Percentiles rank a stretch among this genome's conserved stretches.
Conservation (phyloP, 1,284 basidiomycete genomes). For the Cryptococcus maquisensis region DNA sequence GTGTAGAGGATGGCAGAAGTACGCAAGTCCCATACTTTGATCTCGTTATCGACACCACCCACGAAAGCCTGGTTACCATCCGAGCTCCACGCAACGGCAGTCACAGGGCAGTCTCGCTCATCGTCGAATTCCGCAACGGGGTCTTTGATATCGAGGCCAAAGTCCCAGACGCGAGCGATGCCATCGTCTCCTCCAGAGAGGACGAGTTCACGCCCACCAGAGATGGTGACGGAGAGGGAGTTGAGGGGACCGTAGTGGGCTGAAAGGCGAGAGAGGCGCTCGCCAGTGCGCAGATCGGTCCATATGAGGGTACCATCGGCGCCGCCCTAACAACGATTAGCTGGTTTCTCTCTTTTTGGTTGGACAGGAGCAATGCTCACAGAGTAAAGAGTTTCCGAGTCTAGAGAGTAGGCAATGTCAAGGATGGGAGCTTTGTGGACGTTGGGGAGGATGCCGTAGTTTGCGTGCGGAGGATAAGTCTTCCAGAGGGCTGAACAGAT, state of each 20-base stretch:
- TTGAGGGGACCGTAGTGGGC: constrained; percentile 88
- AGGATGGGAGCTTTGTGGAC: constrained; percentile 49
- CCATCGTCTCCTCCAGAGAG: constrained; percentile 85
- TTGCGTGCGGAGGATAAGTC: constrained; percentile 50
- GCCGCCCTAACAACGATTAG: constrained; percentile 25
- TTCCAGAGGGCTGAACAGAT: constrained; percentile 44
- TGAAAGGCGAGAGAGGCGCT: constrained; percentile 37
- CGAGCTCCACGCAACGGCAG: constrained; percentile 84
- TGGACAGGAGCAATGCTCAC: constrained; percentile 15
- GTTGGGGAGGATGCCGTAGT: constrained; percentile 47
- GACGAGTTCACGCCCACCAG: constrained; percentile 66
- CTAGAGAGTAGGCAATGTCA: constrained; percentile 48
- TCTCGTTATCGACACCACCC: constrained; percentile 88
- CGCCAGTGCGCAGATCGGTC: constrained; percentile 44
- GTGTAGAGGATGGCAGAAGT: constrained; percentile 71
- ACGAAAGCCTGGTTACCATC: constrained; percentile 81
- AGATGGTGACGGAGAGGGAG: constrained; percentile 76
- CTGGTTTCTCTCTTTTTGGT: neutral
- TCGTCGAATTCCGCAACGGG: constrained; percentile 74
- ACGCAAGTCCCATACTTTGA: constrained; percentile 85
- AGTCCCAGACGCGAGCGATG: constrained; percentile 80
- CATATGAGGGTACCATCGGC: constrained; percentile 46
- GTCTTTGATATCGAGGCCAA: constrained; percentile 67
- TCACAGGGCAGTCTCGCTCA: constrained; percentile 70
- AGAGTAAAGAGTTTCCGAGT: constrained; percentile 46